phyloP scores from a whole-genome alignment of 2,329 filamentous ascomycete species.

The Penicillium sp. region DNA sequence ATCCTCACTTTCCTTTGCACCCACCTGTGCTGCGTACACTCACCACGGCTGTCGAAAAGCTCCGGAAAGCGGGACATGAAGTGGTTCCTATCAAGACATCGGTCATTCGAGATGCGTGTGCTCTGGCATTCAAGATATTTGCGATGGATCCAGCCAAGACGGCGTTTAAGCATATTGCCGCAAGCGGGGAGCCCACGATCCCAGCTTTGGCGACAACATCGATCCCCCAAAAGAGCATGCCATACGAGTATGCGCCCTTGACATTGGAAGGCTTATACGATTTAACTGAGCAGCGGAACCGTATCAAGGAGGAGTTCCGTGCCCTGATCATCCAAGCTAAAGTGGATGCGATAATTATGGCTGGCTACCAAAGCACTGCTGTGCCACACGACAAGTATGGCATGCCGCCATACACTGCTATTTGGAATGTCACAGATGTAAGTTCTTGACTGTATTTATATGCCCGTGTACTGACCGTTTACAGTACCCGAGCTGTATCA shows the following conservation, averaged over 20 bases:
- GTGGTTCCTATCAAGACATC: slow-evolving; percentile 3
- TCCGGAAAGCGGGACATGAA: slow-evolving; percentile 10
- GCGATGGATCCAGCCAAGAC: slow-evolving; percentile 19
- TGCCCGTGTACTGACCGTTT: neutral
- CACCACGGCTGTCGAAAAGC: slow-evolving; percentile 2
- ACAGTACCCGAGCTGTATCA: slow-evolving; percentile 51
- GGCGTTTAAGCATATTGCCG: slow-evolving; percentile 32
- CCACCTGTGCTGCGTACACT: slow-evolving; percentile 17
- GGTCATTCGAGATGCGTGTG: slow-evolving; percentile 9
- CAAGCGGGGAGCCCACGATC: slow-evolving; percentile 41
- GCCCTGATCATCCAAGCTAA: slow-evolving; percentile 41
- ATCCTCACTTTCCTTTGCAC: slow-evolving; percentile 18
- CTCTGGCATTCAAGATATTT: slow-evolving; percentile 14
- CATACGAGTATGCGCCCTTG: slow-evolving; percentile 14
- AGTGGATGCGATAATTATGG: slow-evolving; percentile 53
- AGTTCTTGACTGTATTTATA: slow-evolving; percentile 18
- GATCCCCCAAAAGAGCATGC: slow-evolving; percentile 15
- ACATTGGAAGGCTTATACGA: slow-evolving; percentile 45
- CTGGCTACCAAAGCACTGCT: slow-evolving; percentile 53
- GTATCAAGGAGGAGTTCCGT: slow-evolving; percentile 43
- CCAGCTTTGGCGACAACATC: slow-evolving; percentile 18
- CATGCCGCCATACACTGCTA: slow-evolving; percentile 36
- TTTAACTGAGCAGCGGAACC: slow-evolving; percentile 42
- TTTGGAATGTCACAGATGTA: slow-evolving; percentile 55
- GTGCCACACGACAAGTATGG: slow-evolving; percentile 53